phyloP scores from a whole-genome alignment of 306 rosid species.

The Cicer cuneatum region DNA sequence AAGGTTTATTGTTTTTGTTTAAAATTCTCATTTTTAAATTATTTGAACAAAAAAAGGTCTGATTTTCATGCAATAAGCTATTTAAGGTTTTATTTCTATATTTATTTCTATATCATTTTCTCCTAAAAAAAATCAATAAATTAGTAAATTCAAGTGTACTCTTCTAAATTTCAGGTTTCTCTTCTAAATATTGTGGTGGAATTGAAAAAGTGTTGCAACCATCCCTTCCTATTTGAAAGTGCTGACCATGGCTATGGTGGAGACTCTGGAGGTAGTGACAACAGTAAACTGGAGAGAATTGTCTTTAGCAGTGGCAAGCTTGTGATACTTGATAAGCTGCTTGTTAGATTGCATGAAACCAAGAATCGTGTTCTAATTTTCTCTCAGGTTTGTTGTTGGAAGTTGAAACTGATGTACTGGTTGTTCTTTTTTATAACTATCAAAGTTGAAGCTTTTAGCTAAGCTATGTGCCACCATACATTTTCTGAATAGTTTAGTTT shows the following conservation, averaged over 20 bases:
- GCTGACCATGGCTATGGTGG: conserved; percentile 99
- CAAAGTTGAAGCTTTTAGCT: conserved; percentile 13
- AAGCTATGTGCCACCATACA: not conserved
- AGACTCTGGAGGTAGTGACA: conserved; percentile 68
- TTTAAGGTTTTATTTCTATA: not conserved
- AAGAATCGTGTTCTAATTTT: conserved; percentile 96
- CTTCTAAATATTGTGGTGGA: conserved; percentile 97
- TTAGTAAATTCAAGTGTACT: conserved; percentile 20
- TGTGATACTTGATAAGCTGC: conserved; percentile 94
- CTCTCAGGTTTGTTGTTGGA: conserved; percentile 80
- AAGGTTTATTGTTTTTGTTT: not conserved
- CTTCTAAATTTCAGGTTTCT: conserved; percentile 71
- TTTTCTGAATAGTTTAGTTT: conserved; percentile 14
- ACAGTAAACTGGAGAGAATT: conserved; percentile 86
- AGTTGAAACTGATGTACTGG: conserved; percentile 32
- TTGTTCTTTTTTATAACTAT: conserved; percentile 26
- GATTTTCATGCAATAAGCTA: conserved; percentile 16
- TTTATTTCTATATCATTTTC: conserved; percentile 6
- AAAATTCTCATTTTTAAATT: not conserved
- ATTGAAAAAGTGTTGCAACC: conserved; percentile 98
- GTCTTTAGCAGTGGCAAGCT: conserved; percentile 98
- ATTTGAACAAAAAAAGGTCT: conserved; percentile 15
- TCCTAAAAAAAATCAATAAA: conserved; percentile 13
- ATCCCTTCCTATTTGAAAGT: conserved; percentile 98
- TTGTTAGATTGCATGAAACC: conserved; percentile 91